Evolutionary conservation across 1,139 yeast genomes (phyloP).

Genomic region (Schizosaccharomyces versatilis): DNA sequence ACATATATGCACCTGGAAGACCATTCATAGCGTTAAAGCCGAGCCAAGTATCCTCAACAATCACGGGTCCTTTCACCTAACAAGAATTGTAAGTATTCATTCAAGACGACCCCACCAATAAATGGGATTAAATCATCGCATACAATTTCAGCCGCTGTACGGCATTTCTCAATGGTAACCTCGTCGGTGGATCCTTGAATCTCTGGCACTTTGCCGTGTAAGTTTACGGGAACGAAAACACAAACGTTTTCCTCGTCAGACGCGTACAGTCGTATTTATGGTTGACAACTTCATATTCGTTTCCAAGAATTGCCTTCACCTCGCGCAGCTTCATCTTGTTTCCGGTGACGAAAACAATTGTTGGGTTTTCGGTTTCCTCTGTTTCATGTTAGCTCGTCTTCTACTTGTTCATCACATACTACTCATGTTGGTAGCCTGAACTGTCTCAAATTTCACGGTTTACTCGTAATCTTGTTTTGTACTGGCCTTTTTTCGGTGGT

Average conservation of each 20-base stretch:
- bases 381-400: no score
- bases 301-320: constrained; percentile 9
- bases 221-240: not conserved
- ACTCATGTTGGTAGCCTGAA: no score
- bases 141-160: constrained; percentile 41
- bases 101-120: not conserved
- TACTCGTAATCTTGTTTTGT: no score
- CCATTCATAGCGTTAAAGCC: constrained; percentile 61
- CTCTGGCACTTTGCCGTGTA: constrained; percentile 23
- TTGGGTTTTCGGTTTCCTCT: not conserved
- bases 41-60: constrained; percentile 88
- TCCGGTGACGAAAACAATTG: constrained; percentile 11
- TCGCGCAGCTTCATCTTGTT: constrained; percentile 10
- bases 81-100: not conserved
- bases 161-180: constrained; percentile 63
- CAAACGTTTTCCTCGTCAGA: not conserved
- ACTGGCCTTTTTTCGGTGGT: no score
- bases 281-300: constrained; percentile 3
- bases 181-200: constrained; percentile 72
- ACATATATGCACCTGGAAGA: constrained; percentile 72
- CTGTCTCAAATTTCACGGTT: no score
- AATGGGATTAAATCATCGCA: not conserved
- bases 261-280: constrained; percentile 8
- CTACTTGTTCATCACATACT: no score
- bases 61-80: constrained; percentile 43